Base-by-base conservation (phyloP, 352 stramenopile genomes). In the Phytopythium ostracodes region DNA sequence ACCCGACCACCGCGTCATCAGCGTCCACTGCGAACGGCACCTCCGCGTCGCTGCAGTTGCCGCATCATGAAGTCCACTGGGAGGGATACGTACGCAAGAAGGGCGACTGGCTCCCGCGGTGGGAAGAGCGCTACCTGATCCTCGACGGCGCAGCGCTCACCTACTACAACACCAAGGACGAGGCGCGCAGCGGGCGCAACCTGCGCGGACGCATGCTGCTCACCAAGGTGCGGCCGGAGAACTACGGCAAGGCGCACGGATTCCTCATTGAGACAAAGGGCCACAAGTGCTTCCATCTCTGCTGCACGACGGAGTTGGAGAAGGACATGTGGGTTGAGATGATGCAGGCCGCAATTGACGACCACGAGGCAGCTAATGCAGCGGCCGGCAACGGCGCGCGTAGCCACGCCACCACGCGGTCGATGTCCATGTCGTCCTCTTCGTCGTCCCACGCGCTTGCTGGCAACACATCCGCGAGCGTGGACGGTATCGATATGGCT, bases 251-350 rank as follows among this genome's bases (percentile, higher is more conserved):
- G 60, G 87, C 87, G 18, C 87, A 96, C 59, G 87, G 87, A 5
- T 96, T 96, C 56, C 67, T 94, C 31, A 81, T 96, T 31, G 85
- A 96, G 70, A 96, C 85, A n/a, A 80, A 87, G 59, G 82, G 85
- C 24, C 87, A 96, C 75, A 96, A 96, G 64, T 79, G 88, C 56
- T 96, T 96, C 64, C 87, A 96, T 58, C 59, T 96, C 38, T 96
- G 87, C 68, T 96, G 87, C 66, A 66, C 85, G 9, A 94, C 85
- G 10, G 87, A 94, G 62, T 66, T 96, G 29, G 87, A 96, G 67
- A 96, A 96, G 58, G 87, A 96, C 57, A 96, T 94, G 87, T 96
- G 87, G 87, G 79, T 96, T 55, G 87, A 96, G 66, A 96, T 96
- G 87, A 96, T 96, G 87, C 84, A 93, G 62, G 85, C 87, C 11